Evolutionary conservation across 495 filamentous ascomycete genomes (phyloP).

Genomic region (Lineolata rhizophorae): DNA sequence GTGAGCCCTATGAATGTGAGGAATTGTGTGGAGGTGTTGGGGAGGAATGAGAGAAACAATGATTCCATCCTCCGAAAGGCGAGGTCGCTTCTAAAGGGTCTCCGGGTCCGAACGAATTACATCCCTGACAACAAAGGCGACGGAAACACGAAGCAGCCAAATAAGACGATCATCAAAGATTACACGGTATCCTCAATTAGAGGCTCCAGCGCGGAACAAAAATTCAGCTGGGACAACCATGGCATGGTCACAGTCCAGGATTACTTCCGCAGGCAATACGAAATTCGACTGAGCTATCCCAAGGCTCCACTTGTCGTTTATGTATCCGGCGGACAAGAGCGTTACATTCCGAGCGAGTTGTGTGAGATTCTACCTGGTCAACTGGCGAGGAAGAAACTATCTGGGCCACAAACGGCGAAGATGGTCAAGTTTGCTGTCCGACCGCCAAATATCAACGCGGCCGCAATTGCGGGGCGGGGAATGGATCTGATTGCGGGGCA

Average conservation of each 20-base stretch:
- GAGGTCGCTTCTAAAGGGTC: too few relatives aligned
- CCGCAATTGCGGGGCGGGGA: constrained; percentile 37
- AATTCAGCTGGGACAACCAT: background rate
- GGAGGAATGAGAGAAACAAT: too few relatives aligned
- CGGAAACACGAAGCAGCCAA: background rate
- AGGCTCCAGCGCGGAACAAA: background rate
- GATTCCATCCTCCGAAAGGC: too few relatives aligned
- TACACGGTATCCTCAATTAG: background rate
- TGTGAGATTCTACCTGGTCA: constrained; percentile 47
- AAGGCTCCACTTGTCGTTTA: constrained; percentile 41
- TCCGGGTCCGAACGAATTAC: too few relatives aligned
- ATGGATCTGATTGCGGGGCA: constrained; percentile 25
- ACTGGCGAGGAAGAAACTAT: constrained; percentile 30
- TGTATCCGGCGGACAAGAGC: constrained; percentile 28
- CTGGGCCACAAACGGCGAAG: constrained; percentile 27
- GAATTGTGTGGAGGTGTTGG: background rate
- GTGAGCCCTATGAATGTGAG: constrained; percentile 13
- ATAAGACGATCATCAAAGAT: background rate
- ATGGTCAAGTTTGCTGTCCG: constrained; percentile 58
- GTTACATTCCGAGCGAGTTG: constrained; percentile 49
- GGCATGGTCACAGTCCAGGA: constrained; percentile 1
- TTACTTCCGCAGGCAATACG: too few relatives aligned
- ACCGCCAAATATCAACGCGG: constrained; percentile 38
- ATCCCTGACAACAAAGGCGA: background rate
- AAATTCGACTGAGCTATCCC: too few relatives aligned